Conservation (phyloP, 306 rosid genomes). For the Prosopis cineraria region DNA sequence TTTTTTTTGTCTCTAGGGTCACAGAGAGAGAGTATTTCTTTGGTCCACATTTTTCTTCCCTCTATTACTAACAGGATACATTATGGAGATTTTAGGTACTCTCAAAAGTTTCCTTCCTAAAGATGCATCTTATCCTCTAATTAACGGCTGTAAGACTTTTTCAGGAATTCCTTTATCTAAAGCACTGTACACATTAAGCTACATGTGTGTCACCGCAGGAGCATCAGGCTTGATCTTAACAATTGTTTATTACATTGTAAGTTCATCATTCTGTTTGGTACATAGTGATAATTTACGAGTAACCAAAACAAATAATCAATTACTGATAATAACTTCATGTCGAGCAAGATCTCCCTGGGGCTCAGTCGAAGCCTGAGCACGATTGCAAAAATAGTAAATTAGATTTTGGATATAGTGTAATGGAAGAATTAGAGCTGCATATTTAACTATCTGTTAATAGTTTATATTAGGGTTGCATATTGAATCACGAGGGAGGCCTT, state of each 20-base stretch:
- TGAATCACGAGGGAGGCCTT: not conserved
- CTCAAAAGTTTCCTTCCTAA: slow-evolving; percentile 16
- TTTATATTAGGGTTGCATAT: not conserved
- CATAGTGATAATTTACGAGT: not conserved
- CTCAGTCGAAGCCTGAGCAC: slow-evolving; percentile 6
- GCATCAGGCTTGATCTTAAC: slow-evolving; percentile 72
- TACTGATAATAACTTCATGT: not conserved
- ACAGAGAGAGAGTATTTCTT: slow-evolving; percentile 56
- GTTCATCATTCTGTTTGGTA: slow-evolving; percentile 31
- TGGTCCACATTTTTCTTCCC: slow-evolving; percentile 59
- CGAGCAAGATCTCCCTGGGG: not conserved
- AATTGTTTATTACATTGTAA: slow-evolving; percentile 62
- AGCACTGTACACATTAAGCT: slow-evolving; percentile 78
- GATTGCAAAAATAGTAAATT: not conserved
- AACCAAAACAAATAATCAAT: not conserved
- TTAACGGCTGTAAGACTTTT: slow-evolving; percentile 34
- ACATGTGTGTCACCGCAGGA: slow-evolving; percentile 71
- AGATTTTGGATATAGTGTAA: not conserved
- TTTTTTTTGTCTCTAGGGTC: slow-evolving; percentile 50
- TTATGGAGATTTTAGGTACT: slow-evolving; percentile 66
- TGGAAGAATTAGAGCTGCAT: not conserved
- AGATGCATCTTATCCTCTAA: slow-evolving; percentile 21
- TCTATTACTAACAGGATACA: slow-evolving; percentile 54
- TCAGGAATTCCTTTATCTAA: slow-evolving; percentile 79
- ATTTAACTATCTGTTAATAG: not conserved